These are phyloP conservation scores for Macadamia tetraphylla DNA, from an alignment of 164 flowering plant genomes.

Conservation along the genomic window DNA sequence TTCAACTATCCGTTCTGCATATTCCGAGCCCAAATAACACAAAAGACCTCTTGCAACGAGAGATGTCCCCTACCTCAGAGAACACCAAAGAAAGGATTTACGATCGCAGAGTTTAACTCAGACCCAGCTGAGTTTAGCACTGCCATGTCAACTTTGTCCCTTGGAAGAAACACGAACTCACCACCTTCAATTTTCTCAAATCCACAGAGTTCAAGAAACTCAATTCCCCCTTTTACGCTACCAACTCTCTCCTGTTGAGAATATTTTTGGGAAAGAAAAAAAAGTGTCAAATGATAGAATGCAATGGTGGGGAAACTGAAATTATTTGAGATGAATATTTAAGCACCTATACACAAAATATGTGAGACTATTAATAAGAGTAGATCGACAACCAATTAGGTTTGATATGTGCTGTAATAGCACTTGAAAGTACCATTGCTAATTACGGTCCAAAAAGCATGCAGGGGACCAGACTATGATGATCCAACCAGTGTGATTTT, in stretches of 20 bases:
- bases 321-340: too few species aligned
- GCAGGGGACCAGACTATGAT: too few species aligned
- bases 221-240: slow-evolving; percentile 55
- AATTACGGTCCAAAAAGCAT: too few species aligned
- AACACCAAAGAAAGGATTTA: slow-evolving; percentile 42
- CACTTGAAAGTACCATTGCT: too few species aligned
- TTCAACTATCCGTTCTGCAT: neutral
- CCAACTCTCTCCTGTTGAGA: slow-evolving; percentile 69
- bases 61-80: slow-evolving; percentile 11
- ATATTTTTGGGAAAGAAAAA: neutral
- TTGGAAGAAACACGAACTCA: slow-evolving; percentile 53
- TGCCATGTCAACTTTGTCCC: slow-evolving; percentile 55
- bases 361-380: too few species aligned
- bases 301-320: neutral
- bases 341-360: too few species aligned
- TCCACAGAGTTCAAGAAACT: slow-evolving; percentile 86
- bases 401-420: too few species aligned
- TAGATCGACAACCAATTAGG: too few species aligned
- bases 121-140: slow-evolving; percentile 47
- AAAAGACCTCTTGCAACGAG: neutral
- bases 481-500: too few species aligned
- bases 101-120: slow-evolving; percentile 35
- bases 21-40: neutral
- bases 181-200: slow-evolving; percentile 58
- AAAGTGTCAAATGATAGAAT: neutral